phyloP scores from a whole-genome alignment of 495 filamentous ascomycete species.

The Talaromyces proteolyticus region DNA sequence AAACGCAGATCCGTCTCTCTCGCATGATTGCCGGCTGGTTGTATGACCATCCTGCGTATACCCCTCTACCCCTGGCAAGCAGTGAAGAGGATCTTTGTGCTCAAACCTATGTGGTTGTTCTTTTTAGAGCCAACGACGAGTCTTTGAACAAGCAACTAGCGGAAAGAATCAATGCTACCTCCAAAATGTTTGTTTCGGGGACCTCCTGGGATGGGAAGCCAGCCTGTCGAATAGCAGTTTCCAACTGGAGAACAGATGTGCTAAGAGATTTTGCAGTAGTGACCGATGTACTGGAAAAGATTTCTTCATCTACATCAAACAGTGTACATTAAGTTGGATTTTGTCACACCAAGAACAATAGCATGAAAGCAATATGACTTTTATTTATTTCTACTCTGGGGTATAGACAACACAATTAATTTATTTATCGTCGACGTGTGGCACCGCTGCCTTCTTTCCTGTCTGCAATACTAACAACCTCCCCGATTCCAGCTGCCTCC shows the following conservation, averaged over 20 bases:
- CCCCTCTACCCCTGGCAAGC: conserved; percentile 50
- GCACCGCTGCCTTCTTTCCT: conserved; percentile 50
- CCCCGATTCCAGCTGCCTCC: conserved; percentile 90
- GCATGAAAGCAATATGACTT: not conserved
- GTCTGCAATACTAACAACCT: conserved; percentile 84
- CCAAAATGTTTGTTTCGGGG: conserved; percentile 77
- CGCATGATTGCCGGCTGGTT: conserved; percentile 60
- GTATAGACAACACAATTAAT: no score
- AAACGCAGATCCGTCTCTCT: conserved; percentile 65
- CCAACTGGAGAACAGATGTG: conserved; percentile 63
- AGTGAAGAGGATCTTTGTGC: conserved; percentile 30
- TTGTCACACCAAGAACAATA: not conserved
- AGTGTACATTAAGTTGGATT: not conserved
- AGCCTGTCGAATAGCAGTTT: conserved; percentile 74
- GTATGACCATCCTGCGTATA: conserved; percentile 51
- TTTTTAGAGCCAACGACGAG: conserved; percentile 72
- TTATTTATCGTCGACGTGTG: conserved; percentile 46
- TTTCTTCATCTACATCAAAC: conserved; percentile 6
- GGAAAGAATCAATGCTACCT: conserved; percentile 63
- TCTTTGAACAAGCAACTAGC: conserved; percentile 59
- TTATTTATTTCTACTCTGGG: no score
- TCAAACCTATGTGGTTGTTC: conserved; percentile 66
- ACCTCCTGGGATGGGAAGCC: conserved; percentile 68
- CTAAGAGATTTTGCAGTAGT: conserved; percentile 31
- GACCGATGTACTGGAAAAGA: conserved; percentile 25